Base-by-base conservation (phyloP, 208 protist species). In the Herpetomonas tarakana region DNA sequence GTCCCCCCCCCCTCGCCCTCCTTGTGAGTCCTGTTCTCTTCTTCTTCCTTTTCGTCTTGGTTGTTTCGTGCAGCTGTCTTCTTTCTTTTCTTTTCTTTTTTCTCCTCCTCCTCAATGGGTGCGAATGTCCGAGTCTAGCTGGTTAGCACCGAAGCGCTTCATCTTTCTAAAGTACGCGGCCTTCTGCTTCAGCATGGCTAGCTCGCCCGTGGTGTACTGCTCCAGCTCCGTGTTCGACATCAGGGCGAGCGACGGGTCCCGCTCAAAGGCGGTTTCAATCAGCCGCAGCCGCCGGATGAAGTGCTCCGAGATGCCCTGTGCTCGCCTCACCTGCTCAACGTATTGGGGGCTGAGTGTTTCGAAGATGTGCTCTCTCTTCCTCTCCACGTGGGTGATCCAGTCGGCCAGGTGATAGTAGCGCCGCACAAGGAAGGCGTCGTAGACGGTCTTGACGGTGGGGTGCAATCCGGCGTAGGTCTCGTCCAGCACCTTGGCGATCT, bases 141-240 rank as follows among this genome's bases (percentile, higher is more conserved):
- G 83, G 57, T 88, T 89, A 3, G 62, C 74, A 19, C 87, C 84
- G 27, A 92, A 80, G 39, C 68, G 71, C 14, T 57, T 58, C 80
- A 91, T 88, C 47, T 92, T 92, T 7, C 84, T 72, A 58, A 91
- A 94, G 58, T 92, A 94, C 26, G 74, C 51, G 1, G 83, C 85
- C 76, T 91, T 92, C 62, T 94, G 88, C 56, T 77, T 68, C 59
- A 94, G 58, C 60, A 94, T 86, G 16, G 78, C 88, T 7, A 94
- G 30, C 47, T 94, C 88, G 9, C 76, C 75, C 11, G 72, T 58
- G 18, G 71, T 83, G 68, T 86, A 92, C 52, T 79, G 74, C 29
- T 66, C 68, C 22, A 80, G 47, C 38, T 68, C 57, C 27, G 74
- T 54, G 39, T 68, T 65, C 21, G 70, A 68, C 25, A 91, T 30